Percentiles rank a stretch among this genome's conserved stretches.
phyloP scores from a whole-genome alignment of 805 yeast genomes.

The Clavispora fructus region DNA sequence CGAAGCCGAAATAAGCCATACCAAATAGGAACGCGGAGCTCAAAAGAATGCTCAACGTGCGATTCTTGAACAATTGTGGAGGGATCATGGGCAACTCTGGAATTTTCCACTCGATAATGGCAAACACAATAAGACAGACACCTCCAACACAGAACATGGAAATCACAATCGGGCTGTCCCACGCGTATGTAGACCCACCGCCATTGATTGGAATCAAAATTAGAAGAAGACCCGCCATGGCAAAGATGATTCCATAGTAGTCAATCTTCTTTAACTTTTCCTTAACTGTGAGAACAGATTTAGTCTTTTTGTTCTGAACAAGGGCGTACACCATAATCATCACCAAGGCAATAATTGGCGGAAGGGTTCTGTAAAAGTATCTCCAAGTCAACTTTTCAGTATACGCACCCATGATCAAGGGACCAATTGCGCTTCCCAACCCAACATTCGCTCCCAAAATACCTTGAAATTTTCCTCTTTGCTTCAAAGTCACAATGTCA shows the following conservation, averaged over 20 bases:
- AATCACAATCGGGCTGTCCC: conserved; percentile 43
- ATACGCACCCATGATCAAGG: conserved; percentile 50
- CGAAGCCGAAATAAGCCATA: conserved; percentile 40
- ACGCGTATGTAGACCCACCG: conserved; percentile 54
- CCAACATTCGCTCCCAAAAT: conserved; percentile 48
- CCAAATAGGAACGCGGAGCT: conserved; percentile 43
- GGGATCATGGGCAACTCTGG: conserved; percentile 55
- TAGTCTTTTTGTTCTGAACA: conserved; percentile 31
- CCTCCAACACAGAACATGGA: conserved; percentile 32
- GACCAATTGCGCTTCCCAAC: conserved; percentile 50
- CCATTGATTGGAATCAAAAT: conserved; percentile 54
- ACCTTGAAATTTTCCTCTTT: conserved; percentile 52
- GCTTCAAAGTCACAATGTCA: conserved; percentile 49
- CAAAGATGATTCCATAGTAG: conserved; percentile 45
- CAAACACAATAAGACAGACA: conserved; percentile 32
- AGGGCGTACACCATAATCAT: conserved; percentile 25
- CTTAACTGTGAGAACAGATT: conserved; percentile 23
- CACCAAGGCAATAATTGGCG: conserved; percentile 37
- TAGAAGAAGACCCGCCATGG: conserved; percentile 44
- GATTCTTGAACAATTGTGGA: conserved; percentile 34
- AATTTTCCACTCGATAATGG: conserved; percentile 46
- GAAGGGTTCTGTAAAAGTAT: conserved; percentile 44
- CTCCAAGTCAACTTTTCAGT: conserved; percentile 46
- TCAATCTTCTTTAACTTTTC: conserved; percentile 46
- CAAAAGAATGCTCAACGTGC: conserved; percentile 28